Base-by-base conservation (phyloP, 805 yeast genomes). In the Spathaspora girioi region DNA sequence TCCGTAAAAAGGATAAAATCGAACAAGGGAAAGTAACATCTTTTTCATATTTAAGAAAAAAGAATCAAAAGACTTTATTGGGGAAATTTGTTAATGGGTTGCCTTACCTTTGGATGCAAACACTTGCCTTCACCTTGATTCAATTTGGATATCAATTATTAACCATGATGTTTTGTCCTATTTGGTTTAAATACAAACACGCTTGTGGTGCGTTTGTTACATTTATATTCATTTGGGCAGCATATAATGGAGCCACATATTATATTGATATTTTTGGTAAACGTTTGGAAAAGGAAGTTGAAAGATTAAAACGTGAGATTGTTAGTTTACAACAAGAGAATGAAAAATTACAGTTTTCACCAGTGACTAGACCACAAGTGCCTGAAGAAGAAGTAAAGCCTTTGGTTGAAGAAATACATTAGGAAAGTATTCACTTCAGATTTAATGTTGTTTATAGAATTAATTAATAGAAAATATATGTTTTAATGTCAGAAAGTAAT, bases 201-300 rank as follows among this genome's bases (percentile, higher is more conserved):
- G 80, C 88, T 1, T 89, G 94, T 23, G 81, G 85, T 0, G 56
- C 76, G 0, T 92, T 91, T 62, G 77, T 93, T 56, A 68, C 81
- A 1, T 76, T 79, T 47, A 89, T 93, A n/a, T 91, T 92, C 59
- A 66, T 84, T 45, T 78, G 82, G 65, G 96, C 98, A 1, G 77
- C 91, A 42, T 90, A 86, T 65, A 92, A 94, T 58, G 99, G 99
- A 27, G 99, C 98, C 2, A 89, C 96, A 0, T 93, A 89, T 65
- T 93, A 93, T 66, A 78, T 94, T 51, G 98, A 93, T 61, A 86
- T 86, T 47, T 94, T 91, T 69, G 98, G 98, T 18, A 87, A 84
- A 64, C 80, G 92, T 56, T 84, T 91, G 62, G 96, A 91, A 62
- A 89, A 86, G 60, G 97, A 94, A 65, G 91, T 93, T 20, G 69